These are phyloP conservation scores for Diplosphaera chodatii DNA, from an alignment of 139 green algal species.

Conservation along the genomic window DNA sequence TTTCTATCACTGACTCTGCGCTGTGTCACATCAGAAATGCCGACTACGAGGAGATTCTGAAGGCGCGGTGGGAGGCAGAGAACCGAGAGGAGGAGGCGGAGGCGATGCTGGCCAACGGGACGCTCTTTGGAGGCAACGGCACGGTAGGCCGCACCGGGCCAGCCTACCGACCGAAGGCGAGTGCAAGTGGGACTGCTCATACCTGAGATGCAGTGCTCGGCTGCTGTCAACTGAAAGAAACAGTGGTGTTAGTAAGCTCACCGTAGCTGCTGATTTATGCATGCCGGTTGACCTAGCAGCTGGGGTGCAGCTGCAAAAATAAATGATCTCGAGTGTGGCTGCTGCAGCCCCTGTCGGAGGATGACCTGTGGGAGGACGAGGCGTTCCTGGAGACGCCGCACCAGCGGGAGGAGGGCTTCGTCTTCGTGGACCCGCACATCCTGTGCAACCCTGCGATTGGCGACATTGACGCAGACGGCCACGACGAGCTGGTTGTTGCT, in stretches of 20 bases:
- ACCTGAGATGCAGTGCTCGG: too few species aligned
- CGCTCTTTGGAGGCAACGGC: slow-evolving; percentile 1
- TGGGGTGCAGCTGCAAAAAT: too few species aligned
- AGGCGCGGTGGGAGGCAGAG: not conserved
- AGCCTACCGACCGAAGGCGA: not conserved
- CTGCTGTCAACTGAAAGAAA: too few species aligned
- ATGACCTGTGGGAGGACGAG: slow-evolving; percentile 34
- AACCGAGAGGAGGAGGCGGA: not conserved
- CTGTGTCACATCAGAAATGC: not conserved
- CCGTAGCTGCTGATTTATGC: too few species aligned
- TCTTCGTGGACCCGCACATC: slow-evolving; percentile 87
- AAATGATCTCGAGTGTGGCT: not conserved
- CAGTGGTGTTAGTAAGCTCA: too few species aligned
- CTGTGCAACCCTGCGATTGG: slow-evolving; percentile 80
- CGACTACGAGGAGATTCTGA: not conserved
- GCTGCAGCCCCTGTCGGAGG: not conserved
- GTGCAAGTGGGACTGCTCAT: too few species aligned
- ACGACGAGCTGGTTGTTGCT: slow-evolving; percentile 85
- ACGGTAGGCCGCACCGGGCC: not conserved
- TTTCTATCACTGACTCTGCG: too few species aligned
- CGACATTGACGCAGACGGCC: slow-evolving; percentile 89
- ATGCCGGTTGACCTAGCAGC: too few species aligned
- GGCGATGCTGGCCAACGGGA: not conserved
- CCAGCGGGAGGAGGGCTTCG: slow-evolving; percentile 9
- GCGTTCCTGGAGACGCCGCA: slow-evolving; percentile 18